A percentile compares a stretch with the other conserved stretches of the same genome.
phyloP scores from a whole-genome alignment of 192 early-diverging fungal species.

The Umbelopsis vinacea region DNA sequence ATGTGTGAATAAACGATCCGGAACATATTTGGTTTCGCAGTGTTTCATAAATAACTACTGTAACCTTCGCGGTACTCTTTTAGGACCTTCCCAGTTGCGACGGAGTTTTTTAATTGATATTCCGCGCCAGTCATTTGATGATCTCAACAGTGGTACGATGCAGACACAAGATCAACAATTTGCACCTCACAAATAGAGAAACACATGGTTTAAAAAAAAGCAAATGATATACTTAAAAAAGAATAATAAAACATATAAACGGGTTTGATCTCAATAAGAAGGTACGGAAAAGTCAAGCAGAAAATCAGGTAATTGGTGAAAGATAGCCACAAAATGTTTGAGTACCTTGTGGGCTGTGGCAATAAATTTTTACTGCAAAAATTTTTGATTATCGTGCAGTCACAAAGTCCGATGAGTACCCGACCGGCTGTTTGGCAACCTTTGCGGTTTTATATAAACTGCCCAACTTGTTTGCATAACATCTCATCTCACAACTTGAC shows the following conservation, averaged over 20 bases:
- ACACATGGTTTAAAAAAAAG: too few species aligned
- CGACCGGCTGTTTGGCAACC: neutral
- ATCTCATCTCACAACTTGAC: neutral
- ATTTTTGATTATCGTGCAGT: neutral
- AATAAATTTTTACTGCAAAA: neutral
- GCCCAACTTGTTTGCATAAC: neutral
- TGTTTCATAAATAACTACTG: neutral
- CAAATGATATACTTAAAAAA: too few species aligned
- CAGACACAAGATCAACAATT: too few species aligned
- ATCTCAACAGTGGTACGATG: neutral
- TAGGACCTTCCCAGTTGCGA: neutral
- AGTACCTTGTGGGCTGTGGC: neutral
- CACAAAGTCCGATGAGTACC: neutral
- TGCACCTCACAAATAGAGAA: too few species aligned
- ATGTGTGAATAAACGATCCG: neutral
- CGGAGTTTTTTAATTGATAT: neutral
- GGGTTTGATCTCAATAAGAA: too few species aligned
- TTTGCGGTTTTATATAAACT: neutral
- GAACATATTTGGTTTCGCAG: neutral
- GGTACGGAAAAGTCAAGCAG: too few species aligned
- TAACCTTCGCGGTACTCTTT: constrained; percentile 2
- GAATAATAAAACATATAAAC: too few species aligned
- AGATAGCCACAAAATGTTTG: neutral
- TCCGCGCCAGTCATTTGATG: constrained; percentile 5
- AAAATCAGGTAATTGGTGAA: too few species aligned